Percentiles rank a stretch among this genome's conserved stretches.
Evolutionary conservation across 306 rosid species (phyloP).

Genomic region (Casuarina glauca): DNA sequence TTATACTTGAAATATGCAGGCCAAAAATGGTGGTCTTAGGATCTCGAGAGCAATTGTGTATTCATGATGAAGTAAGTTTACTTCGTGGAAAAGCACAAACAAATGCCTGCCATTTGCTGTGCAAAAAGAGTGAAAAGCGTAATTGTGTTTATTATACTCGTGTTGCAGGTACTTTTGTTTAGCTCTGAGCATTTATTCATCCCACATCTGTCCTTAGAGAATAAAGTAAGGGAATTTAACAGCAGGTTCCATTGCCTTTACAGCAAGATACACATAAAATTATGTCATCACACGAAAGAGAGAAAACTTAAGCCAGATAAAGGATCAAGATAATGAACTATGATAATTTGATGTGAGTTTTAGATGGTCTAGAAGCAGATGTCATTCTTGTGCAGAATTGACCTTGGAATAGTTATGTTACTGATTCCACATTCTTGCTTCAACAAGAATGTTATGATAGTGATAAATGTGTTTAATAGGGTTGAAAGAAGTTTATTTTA

Average conservation of each 20-base stretch:
- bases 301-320: background rate
- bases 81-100: too few species aligned
- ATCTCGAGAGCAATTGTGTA: too few species aligned
- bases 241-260: background rate
- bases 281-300: background rate
- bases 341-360: background rate
- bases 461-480: background rate
- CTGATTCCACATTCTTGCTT: constrained; percentile 4
- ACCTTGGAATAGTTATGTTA: background rate
- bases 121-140: too few species aligned
- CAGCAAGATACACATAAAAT: background rate
- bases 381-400: background rate
- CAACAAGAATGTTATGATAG: background rate
- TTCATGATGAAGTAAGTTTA: too few species aligned
- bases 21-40: too few species aligned
- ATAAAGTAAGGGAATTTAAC: background rate
- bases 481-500: too few species aligned
- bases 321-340: constrained; percentile 4
- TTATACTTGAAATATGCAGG: too few species aligned
- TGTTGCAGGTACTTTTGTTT: too few species aligned
- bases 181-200: too few species aligned
- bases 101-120: too few species aligned
- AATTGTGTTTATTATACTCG: too few species aligned
- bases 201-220: too few species aligned
- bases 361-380: background rate